Evolutionary conservation across 2,329 filamentous ascomycete species (phyloP), one percentile per base, ranked within the genome.

Genomic region (Fusarium torulosum): DNA sequence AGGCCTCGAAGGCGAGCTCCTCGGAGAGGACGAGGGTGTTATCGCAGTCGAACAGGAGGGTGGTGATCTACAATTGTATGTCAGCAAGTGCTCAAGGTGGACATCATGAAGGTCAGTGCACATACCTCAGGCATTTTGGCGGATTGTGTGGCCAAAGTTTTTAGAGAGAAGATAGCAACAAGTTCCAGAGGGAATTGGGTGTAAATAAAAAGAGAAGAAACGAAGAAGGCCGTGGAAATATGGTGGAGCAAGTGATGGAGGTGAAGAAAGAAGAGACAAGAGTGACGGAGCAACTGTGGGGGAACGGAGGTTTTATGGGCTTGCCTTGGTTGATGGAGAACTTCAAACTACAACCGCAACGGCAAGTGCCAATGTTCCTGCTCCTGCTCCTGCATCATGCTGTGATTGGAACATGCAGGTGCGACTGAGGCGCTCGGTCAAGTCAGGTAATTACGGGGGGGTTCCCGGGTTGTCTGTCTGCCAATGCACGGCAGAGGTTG

Each of bases 1-100:
- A 97, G 71, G 92, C 94, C 82, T 95, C 92, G 79, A 97, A 97
- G 77, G 94, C 94, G 73, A 97, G 86, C 75, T 92, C 90, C 84
- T 97, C 94, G 54, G 93, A 96, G 74, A 96, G 88, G 78, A 96
- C 93, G 78, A 97, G 92, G 68, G 94, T 97, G 86, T 97, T 97
- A 87, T 97, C 87, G 80, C 87, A 90, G 79, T 93, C 91, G 79
- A 93, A 91, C 73, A 93, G 86, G 75, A 93, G 83, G 68, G 90
- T 86, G 57, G 84, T 91, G 80, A 92, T 90, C 78, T 80, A 31
- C 11, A 41, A 44, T 41, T 14, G 29, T 17, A 23, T 17, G 55
- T 67, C 50, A 64, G 56, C 25, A 31, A 33, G n/a, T 15, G 33
- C 33, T 27, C 10, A 23, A 19, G 27, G 41, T 31, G 33, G 38